Evolutionary conservation across 768 basidiomycete genomes (phyloP).

Genomic region (Boletus edulis): DNA sequence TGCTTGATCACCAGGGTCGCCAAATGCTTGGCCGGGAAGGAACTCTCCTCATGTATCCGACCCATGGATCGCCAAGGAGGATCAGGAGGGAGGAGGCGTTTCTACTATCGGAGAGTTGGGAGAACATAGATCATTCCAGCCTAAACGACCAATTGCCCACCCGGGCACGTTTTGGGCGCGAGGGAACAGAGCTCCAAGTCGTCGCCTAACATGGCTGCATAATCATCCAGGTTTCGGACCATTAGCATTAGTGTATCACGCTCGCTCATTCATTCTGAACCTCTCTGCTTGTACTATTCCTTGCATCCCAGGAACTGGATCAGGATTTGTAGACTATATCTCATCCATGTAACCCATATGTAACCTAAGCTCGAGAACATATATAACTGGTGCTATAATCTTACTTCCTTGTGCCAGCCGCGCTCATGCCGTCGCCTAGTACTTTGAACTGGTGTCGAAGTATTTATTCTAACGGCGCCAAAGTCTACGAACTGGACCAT

Average conservation of each 20-base stretch:
- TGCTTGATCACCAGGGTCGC: constrained; percentile 15
- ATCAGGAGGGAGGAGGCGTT: constrained; percentile 4
- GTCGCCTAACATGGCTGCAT: not conserved
- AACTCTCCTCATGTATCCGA: constrained; percentile 16
- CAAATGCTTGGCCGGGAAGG: constrained; percentile 24
- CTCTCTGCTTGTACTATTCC: not conserved
- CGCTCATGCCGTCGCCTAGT: too few relatives aligned
- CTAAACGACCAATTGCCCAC: not conserved
- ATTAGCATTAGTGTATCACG: not conserved
- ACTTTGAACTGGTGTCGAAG: too few relatives aligned
- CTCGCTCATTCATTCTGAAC: not conserved
- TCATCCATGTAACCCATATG: constrained; percentile 1
- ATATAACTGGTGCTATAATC: not conserved
- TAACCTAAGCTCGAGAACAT: not conserved
- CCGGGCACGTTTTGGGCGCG: too few relatives aligned
- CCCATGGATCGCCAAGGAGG: not conserved
- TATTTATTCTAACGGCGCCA: too few relatives aligned
- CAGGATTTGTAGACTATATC: not conserved
- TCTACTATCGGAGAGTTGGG: too few relatives aligned
- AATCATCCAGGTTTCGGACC: not conserved
- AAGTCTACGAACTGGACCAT: too few relatives aligned
- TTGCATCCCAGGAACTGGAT: constrained; percentile 25
- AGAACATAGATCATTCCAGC: too few relatives aligned
- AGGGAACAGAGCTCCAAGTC: too few relatives aligned
- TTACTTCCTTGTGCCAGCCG: not conserved